Conservation (phyloP, 768 basidiomycete species). For the Mrakia hoshinonis region DNA sequence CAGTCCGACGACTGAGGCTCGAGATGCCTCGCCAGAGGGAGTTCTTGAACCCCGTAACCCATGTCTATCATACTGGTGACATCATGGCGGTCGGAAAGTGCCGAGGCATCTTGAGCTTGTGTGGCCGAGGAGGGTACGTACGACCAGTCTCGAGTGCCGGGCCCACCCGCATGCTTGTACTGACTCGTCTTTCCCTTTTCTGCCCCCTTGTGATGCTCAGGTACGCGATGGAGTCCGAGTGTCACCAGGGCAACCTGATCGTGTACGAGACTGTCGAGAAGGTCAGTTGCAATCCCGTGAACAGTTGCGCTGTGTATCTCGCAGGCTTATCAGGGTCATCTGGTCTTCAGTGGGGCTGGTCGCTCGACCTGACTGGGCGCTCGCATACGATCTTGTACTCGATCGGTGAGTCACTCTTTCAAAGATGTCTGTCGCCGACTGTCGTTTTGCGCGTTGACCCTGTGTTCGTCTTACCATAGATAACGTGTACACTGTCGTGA, state of each 20-base stretch:
- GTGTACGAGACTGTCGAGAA: conserved; percentile 25
- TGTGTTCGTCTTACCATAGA: not conserved
- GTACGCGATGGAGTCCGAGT: conserved; percentile 26
- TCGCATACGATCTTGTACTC: conserved; percentile 26
- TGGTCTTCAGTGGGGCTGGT: conserved; percentile 20
- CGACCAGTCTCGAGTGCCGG: too few species aligned
- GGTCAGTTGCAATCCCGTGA: not conserved
- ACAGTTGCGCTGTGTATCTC: too few species aligned
- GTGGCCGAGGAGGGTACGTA: conserved; percentile 15
- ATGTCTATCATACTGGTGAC: conserved; percentile 27
- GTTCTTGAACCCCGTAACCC: not conserved
- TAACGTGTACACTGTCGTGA: conserved; percentile 14
- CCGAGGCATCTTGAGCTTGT: not conserved
- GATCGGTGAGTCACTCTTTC: conserved; percentile 1
- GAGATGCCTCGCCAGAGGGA: not conserved
- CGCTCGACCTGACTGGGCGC: conserved; percentile 19
- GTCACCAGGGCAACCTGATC: conserved; percentile 15
- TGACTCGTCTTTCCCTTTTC: too few species aligned
- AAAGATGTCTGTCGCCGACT: not conserved
- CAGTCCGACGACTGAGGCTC: conserved; percentile 11
- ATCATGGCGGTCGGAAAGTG: conserved; percentile 17
- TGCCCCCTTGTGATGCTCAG: too few species aligned
- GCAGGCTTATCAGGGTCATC: too few species aligned
- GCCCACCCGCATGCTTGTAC: too few species aligned
- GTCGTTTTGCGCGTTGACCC: not conserved